Evolutionary conservation across 768 basidiomycete genomes (phyloP), one percentile per base, ranked within the genome.

Genomic region (Phylloporus arenicola): DNA sequence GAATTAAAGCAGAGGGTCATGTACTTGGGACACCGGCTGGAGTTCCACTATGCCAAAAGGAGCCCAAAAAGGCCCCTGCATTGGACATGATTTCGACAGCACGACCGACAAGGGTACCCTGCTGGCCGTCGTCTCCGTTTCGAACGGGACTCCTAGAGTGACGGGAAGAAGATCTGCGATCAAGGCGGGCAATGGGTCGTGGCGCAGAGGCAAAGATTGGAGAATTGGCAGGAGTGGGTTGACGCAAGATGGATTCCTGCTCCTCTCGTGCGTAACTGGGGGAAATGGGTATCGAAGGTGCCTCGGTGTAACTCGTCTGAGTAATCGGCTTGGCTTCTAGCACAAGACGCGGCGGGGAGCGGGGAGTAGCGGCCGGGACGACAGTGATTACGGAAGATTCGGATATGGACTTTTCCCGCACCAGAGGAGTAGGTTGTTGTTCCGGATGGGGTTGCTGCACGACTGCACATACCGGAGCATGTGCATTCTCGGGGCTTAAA

Each of bases 21-120:
- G 59, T 54, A 20, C 63, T 38, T n/a, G 63, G 20, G 29, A 60
- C 54, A 20, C 59, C 48, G 16, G 61, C 33, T 29, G 58, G 54
- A 17, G 56, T 11, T 17, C 65, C 60, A 39, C 34, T 60, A 50
- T 70, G 68, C 82, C 81, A 84, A 52, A 84, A 69, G 19, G 76
- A 71, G 19, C 88, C 86, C 17, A 92, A 62, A 58, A 86, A 83
- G 39, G 87, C 86, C 17, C 88, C 83, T 2, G 91, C 91, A 45
- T 78, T 83, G 39, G 80, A 83, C 51, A 92, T 86, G 35, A 93
- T 87, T 47, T 86, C 88, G 17, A 84, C 87, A 20, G 90, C 83
- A 43, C 80, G 72, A 14, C 79, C 77, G 20, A 79, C 78, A 19
- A 84, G 68, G 33, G 72, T 77, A 5, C 71, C 75, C 19, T 63